Base-by-base conservation (phyloP, 768 basidiomycete species). In the Rhizopogon sp. region DNA sequence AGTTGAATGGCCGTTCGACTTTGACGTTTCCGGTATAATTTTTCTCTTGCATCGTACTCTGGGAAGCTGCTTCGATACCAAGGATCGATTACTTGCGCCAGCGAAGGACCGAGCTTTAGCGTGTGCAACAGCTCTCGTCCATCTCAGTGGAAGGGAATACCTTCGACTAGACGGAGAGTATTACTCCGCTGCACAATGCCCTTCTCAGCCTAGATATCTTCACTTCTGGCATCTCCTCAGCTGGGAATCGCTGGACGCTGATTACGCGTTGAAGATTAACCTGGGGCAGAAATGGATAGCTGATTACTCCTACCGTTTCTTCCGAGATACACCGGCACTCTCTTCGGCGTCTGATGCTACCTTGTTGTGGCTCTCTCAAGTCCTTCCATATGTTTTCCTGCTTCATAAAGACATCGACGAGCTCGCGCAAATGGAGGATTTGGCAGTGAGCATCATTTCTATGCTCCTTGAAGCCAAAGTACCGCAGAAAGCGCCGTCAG, bases 1-100 rank as follows among this genome's bases (percentile, higher is more conserved):
- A 10, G 28, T 62, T 28, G 57, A 50, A 47, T 61, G 60, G 60
- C 61, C 56, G 9, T 50, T 53, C n/a, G 35, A 58, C 35, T 25
- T 56, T 33, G 39, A 56, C 43, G 52, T 52, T 33, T 61, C 52
- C 25, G 31, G 39, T 3, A 46, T 58, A 25, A 54, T 57, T 20
- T 54, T 45, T 22, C 57, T 57, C 14, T 22, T 49, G 13, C 43
- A 49, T 50, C 42, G 56, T 28, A 31, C 43, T 6, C 56, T 58
- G 28, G 33, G 39, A 17, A 44, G 50, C 16, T 56, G 57, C 29
- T 58, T 58, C 22, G 57, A 57, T 22, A 43, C 41, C 22, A 54
- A 40, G 25, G 45, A 58, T 33, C 46, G 43, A 16, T n/a, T 53
- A 4, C 28, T 50, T 16, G 13, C 20, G 16, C 33, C 55, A 56